Evolutionary conservation across 106 monocot species (phyloP), one percentile per base, ranked within the genome.

Genomic region (Dendrobium chrysotoxum): DNA sequence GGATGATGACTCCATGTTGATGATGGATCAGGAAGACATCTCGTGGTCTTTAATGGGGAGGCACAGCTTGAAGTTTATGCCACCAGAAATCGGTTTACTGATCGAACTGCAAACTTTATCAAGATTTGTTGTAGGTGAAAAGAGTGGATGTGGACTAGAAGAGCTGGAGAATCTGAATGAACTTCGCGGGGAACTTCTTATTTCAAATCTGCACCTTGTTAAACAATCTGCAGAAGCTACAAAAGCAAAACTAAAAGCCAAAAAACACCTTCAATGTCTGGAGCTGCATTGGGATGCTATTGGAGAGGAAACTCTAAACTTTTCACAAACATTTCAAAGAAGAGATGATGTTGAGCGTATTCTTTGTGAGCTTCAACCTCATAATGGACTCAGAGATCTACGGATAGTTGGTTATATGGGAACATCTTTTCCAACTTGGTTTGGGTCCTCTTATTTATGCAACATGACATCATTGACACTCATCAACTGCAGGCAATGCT

Each of bases 141-240:
- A 75, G 5, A 31, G 66, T 3, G 73, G 82, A 16, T 75, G 79
- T 53, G 75, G 61, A 47, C 23, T 86, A 74, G 53, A 40, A 47
- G 82, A 86, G 71, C 54, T 86, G 39, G 78, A 11, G 65, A 45
- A 82, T 35, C 31, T 86, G 82, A 82, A 44, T 2, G n/a, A 71
- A 6, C 70, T 86, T 39, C 40, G 15, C 2, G 82, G 82, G 28
- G 21, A n/a, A 5, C 71, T 86, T 25, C 20, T 16, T 6, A 77
- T 86, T 21, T 44, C 2, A 7, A 20, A 44, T 57, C 68, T 82
- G 47, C 61, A 86, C 38, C 72, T 31, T 5, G 76, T 86, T 16
- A 23, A 18, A 13, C 47, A 25, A 40, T 28, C 39, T 6, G 67
- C n/a, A 39, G 82, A 82, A 20, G 86, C 86, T 26, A 64, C 0